These are phyloP conservation scores for Cercis canadensis DNA, from an alignment of 306 rosid genomes.

Conservation along the genomic window DNA sequence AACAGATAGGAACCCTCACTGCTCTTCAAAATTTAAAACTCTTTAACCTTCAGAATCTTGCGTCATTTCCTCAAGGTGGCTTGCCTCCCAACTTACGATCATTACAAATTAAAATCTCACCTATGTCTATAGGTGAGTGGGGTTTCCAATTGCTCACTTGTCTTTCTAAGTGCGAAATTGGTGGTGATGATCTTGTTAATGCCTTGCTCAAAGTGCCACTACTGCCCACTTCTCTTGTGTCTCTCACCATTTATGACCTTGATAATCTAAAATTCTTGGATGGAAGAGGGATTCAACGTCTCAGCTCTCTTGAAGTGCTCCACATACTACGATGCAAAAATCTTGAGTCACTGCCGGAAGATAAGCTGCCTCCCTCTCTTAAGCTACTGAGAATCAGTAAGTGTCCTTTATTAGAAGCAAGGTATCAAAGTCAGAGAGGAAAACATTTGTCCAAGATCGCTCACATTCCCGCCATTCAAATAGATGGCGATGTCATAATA, in stretches of 20 bases:
- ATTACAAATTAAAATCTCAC: no score
- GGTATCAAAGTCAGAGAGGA: not conserved
- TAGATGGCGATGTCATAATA: not conserved
- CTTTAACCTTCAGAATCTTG: no score
- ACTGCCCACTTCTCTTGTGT: constrained; percentile 19
- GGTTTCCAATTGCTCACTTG: constrained; percentile 6
- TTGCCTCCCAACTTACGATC: no score
- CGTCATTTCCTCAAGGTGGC: no score
- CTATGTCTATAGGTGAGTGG: no score
- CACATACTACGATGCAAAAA: no score
- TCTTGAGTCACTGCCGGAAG: no score
- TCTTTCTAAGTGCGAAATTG: not conserved
- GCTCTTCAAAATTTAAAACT: no score
- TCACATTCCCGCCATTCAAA: not conserved
- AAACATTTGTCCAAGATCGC: not conserved
- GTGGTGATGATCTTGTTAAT: constrained; percentile 11
- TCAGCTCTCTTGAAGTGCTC: not conserved
- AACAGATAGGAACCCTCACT: no score
- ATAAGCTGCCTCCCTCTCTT: no score
- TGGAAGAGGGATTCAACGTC: not conserved
- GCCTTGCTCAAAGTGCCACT: not conserved
- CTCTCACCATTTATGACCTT: not conserved
- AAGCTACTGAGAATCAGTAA: no score
- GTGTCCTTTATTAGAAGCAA: not conserved
- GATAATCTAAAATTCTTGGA: not conserved